Evolutionary conservation across 306 rosid species (phyloP).

Genomic region (Lithocarpus polystachyus): DNA sequence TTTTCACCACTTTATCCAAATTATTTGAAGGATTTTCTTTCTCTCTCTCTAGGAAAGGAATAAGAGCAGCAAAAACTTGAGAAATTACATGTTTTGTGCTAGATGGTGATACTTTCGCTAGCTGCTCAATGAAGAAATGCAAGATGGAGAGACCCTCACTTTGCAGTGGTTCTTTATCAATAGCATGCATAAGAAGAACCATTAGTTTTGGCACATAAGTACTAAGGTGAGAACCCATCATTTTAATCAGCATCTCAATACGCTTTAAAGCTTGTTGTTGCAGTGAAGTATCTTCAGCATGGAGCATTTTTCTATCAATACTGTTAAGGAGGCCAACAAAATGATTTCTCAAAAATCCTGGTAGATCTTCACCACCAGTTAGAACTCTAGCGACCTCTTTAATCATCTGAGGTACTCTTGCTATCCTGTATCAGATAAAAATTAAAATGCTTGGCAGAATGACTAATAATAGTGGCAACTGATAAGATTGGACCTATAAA

Average conservation of each 20-base stretch:
- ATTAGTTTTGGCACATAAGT: too few species aligned
- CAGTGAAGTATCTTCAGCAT: slow-evolving; percentile 63
- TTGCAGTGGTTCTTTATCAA: too few species aligned
- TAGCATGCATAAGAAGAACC: too few species aligned
- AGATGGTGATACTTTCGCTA: too few species aligned
- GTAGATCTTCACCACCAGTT: slow-evolving; percentile 82
- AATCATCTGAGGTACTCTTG: slow-evolving; percentile 79
- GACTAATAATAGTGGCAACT: neutral
- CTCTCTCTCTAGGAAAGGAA: slow-evolving; percentile 89
- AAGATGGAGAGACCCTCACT: too few species aligned
- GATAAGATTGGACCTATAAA: neutral
- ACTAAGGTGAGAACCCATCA: slow-evolving; percentile 93
- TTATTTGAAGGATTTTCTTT: slow-evolving; percentile 57
- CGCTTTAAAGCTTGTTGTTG: slow-evolving; percentile 82
- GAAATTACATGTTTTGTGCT: too few species aligned
- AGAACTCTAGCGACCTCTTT: slow-evolving; percentile 86
- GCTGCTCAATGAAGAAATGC: too few species aligned
- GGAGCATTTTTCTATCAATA: slow-evolving; percentile 93
- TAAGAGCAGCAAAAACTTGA: too few species aligned
- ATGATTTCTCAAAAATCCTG: slow-evolving; percentile 80
- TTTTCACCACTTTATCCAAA: slow-evolving; percentile 70
- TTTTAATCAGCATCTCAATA: slow-evolving; percentile 81
- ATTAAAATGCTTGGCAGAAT: slow-evolving; percentile 21
- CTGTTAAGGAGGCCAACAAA: slow-evolving; percentile 90
- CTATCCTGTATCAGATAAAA: slow-evolving; percentile 56